phyloP scores from a whole-genome alignment of 257 asterid genomes.

The Solanum dulcamara region DNA sequence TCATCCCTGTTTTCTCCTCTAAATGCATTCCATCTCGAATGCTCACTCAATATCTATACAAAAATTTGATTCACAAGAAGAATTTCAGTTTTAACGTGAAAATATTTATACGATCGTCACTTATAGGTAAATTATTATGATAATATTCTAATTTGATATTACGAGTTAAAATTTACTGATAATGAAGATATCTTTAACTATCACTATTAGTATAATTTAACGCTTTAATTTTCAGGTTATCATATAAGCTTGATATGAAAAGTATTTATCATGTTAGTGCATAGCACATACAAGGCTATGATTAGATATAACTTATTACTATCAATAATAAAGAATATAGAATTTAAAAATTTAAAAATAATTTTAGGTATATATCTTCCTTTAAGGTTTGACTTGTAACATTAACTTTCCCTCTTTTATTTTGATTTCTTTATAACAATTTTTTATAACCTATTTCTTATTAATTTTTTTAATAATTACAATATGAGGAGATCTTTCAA shows the following conservation, averaged over 20 bases:
- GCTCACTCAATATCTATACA: constrained; percentile 8
- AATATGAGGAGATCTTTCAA: background rate
- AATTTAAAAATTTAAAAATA: too few relatives aligned
- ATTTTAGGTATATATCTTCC: too few relatives aligned
- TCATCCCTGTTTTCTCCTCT: constrained; percentile 19
- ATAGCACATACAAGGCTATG: background rate
- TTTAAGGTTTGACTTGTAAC: too few relatives aligned
- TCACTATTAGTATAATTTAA: background rate
- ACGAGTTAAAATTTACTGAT: background rate
- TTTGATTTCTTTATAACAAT: background rate
- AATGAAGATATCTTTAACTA: background rate
- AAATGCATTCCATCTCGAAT: constrained; percentile 27
- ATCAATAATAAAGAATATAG: background rate
- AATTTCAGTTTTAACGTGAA: background rate
- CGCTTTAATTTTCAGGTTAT: background rate
- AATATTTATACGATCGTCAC: background rate
- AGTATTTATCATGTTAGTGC: background rate
- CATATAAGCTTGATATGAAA: background rate
- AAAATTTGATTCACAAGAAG: background rate
- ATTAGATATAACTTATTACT: background rate
- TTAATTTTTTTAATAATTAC: too few relatives aligned
- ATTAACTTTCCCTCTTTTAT: background rate
- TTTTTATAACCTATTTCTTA: too few relatives aligned
- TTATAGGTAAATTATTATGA: background rate
- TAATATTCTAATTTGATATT: background rate